Percentiles rank a stretch among this genome's conserved stretches.
These are phyloP conservation scores for Botrytis porri DNA, from an alignment of 2,329 filamentous ascomycete species.

Conservation along the genomic window DNA sequence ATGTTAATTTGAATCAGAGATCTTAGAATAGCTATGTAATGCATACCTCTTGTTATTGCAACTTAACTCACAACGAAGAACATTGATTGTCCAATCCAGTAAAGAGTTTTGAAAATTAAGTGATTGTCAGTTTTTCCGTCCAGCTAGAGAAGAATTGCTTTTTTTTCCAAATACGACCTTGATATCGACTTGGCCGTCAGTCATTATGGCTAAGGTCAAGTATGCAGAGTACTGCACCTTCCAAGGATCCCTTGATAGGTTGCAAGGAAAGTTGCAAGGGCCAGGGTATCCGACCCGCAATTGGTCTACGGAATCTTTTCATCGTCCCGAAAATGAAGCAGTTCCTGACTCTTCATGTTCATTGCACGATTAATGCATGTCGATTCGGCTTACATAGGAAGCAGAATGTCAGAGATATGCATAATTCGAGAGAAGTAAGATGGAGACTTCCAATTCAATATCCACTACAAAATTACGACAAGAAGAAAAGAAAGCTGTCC, in stretches of 20 bases:
- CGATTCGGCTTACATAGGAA: not conserved
- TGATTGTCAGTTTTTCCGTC: not conserved
- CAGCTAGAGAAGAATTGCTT: not conserved
- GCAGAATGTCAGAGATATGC: not conserved
- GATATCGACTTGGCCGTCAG: not conserved
- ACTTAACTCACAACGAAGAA: not conserved
- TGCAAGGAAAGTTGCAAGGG: not conserved
- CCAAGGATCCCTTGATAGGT: not conserved
- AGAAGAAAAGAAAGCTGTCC: not conserved
- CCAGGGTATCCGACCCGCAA: not conserved
- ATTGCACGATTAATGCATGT: not conserved
- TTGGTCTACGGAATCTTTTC: not conserved
- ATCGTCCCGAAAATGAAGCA: not conserved
- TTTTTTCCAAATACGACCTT: not conserved
- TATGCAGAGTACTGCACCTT: not conserved
- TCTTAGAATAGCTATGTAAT: not conserved
- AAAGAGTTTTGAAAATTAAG: not conserved
- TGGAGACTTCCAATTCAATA: not conserved
- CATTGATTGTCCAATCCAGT: not conserved
- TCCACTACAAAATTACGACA: not conserved
- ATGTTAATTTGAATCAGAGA: not conserved
- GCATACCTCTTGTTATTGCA: not conserved
- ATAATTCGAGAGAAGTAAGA: not conserved
- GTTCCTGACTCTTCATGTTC: not conserved
- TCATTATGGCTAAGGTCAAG: not conserved